Evolutionary conservation across 139 green algal species (phyloP).

Genomic region (Tetraselmis chui): DNA sequence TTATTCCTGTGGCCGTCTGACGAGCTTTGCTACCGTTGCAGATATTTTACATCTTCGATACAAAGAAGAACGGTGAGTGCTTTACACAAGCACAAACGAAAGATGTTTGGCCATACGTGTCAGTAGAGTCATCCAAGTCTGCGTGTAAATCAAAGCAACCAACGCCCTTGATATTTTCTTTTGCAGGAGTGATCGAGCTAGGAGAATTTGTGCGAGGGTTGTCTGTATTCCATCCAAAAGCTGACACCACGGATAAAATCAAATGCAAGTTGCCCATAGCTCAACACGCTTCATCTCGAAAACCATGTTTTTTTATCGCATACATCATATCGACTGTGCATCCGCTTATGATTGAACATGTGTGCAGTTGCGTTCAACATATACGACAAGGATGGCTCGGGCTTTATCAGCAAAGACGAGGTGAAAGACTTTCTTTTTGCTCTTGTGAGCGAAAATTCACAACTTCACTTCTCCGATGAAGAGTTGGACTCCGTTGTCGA

Average conservation of each 20-base stretch:
- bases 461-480: slow-evolving; percentile 46
- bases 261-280: slow-evolving; percentile 28
- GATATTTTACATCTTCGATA: slow-evolving; percentile 64
- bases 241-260: slow-evolving; percentile 48
- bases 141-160: too few relatives aligned
- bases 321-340: not conserved
- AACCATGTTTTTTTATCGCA: not conserved
- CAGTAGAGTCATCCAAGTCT: too few relatives aligned
- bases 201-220: slow-evolving; percentile 55
- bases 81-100: not conserved
- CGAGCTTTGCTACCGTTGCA: slow-evolving; percentile 8
- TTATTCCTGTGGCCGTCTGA: not conserved
- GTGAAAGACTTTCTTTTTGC: slow-evolving; percentile 53
- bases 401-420: slow-evolving; percentile 51
- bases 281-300: not conserved
- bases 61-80: slow-evolving; percentile 44
- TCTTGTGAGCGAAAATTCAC: slow-evolving; percentile 54
- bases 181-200: slow-evolving; percentile 56
- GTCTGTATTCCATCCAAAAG: slow-evolving; percentile 57
- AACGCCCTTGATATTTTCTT: too few relatives aligned
- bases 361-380: slow-evolving; percentile 60
- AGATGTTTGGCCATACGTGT: too few relatives aligned
- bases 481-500: slow-evolving; percentile 51
- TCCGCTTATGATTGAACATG: too few relatives aligned
- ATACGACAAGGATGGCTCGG: slow-evolving; percentile 55